These are phyloP conservation scores for Lentinula lateritia DNA, from an alignment of 768 basidiomycete genomes.

Conservation along the genomic window DNA sequence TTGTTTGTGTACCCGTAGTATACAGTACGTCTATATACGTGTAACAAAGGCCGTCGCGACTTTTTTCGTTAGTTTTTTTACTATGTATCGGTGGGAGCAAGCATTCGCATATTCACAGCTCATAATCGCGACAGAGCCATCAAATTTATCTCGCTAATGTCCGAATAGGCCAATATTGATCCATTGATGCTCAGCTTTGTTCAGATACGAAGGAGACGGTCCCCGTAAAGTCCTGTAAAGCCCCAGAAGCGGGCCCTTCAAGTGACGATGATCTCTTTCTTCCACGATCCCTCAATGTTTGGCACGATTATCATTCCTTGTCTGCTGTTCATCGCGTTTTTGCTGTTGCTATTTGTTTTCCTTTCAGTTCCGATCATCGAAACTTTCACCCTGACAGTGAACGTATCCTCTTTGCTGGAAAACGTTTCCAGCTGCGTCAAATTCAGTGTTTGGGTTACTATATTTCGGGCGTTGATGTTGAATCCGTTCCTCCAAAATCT, in stretches of 20 bases:
- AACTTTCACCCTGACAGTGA: constrained; percentile 37
- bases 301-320: constrained; percentile 27
- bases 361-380: constrained; percentile 57
- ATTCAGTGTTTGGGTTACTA: constrained; percentile 68
- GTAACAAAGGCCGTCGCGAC: too few species aligned
- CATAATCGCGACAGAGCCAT: neutral
- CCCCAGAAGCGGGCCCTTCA: neutral
- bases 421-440: constrained; percentile 32
- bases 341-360: constrained; percentile 57
- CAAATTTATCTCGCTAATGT: neutral
- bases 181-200: neutral
- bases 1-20: too few species aligned
- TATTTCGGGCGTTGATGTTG: constrained; percentile 37
- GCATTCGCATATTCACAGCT: too few species aligned
- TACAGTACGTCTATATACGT: too few species aligned
- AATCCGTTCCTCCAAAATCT: constrained; percentile 25
- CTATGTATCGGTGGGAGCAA: too few species aligned
- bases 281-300: constrained; percentile 13
- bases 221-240: too few species aligned
- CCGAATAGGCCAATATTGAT: neutral
- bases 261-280: neutral
- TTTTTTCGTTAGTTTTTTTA: too few species aligned
- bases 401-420: constrained; percentile 25
- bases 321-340: constrained; percentile 45
- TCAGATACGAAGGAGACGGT: too few species aligned